Conservation (phyloP, 495 filamentous ascomycete genomes). For the Neurospora africana region DNA sequence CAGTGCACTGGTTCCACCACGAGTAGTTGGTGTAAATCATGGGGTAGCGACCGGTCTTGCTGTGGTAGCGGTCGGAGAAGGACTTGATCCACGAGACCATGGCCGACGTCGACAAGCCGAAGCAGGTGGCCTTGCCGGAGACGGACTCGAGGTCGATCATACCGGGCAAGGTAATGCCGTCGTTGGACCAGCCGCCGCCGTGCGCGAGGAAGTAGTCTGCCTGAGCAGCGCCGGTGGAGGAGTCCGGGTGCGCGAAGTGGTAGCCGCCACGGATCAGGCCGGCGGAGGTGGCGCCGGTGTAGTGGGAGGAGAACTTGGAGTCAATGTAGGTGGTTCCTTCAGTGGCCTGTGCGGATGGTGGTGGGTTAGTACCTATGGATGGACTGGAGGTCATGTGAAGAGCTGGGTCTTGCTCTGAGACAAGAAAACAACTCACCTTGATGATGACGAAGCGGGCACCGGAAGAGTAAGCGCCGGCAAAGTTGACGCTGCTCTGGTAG, state of each 20-base stretch:
- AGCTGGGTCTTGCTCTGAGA: not conserved
- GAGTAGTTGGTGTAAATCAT: slow-evolving; percentile 50
- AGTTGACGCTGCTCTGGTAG: slow-evolving; percentile 50
- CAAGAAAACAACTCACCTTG: slow-evolving; percentile 34
- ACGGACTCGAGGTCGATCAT: slow-evolving; percentile 57
- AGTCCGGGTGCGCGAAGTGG: slow-evolving; percentile 50
- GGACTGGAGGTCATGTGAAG: not conserved
- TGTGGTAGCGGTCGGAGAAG: slow-evolving; percentile 48
- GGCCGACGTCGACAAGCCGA: slow-evolving; percentile 37
- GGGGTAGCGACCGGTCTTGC: slow-evolving; percentile 42
- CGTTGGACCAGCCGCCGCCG: slow-evolving; percentile 52
- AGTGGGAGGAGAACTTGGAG: slow-evolving; percentile 44
- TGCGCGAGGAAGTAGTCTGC: slow-evolving; percentile 49
- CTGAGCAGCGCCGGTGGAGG: slow-evolving; percentile 40
- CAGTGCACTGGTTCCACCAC: slow-evolving; percentile 56
- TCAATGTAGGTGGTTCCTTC: slow-evolving; percentile 47
- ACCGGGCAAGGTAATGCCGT: slow-evolving; percentile 54
- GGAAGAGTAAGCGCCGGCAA: slow-evolving; percentile 39
- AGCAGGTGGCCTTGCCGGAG: slow-evolving; percentile 37
- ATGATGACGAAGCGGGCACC: slow-evolving; percentile 61
- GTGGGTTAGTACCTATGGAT: not conserved
- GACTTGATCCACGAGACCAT: slow-evolving; percentile 53
- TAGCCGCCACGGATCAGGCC: slow-evolving; percentile 53
- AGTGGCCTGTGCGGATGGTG: slow-evolving; percentile 37
- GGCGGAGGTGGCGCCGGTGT: slow-evolving; percentile 42